phyloP scores from a whole-genome alignment of 2,329 filamentous ascomycete species.

The Calonectria multiphialidica region DNA sequence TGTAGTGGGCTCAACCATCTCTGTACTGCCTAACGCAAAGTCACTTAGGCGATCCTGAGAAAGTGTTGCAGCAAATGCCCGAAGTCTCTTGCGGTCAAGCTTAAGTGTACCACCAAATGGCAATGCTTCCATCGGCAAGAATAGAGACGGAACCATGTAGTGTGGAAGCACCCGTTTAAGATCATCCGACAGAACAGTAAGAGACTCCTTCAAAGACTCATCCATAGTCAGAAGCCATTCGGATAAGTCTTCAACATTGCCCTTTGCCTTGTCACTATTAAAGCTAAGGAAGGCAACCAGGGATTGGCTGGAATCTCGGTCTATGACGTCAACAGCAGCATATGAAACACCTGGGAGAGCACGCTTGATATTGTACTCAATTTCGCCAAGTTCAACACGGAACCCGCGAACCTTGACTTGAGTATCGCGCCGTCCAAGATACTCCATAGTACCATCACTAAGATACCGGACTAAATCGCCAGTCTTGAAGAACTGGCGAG shows the following conservation, averaged over 20 bases:
- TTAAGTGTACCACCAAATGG: conserved; percentile 34
- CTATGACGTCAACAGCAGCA: conserved; percentile 27
- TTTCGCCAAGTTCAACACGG: conserved; percentile 45
- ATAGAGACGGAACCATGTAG: conserved; percentile 30
- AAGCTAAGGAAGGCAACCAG: conserved; percentile 12
- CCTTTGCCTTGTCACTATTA: not conserved
- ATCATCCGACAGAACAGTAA: not conserved
- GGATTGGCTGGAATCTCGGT: conserved; percentile 5
- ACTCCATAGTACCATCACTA: conserved; percentile 41
- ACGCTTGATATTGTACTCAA: conserved; percentile 37
- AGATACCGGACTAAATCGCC: conserved; percentile 43
- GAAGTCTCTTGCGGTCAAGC: conserved; percentile 29
- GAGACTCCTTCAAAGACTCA: not conserved
- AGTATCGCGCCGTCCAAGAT: conserved; percentile 43
- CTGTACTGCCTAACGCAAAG: not conserved
- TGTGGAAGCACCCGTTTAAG: conserved; percentile 26
- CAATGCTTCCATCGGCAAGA: conserved; percentile 23
- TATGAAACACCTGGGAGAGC: conserved; percentile 27
- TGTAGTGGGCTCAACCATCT: not conserved
- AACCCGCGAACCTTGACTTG: conserved; percentile 48
- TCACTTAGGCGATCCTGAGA: not conserved
- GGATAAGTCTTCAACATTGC: not conserved
- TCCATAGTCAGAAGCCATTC: not conserved
- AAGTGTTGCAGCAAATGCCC: not conserved
- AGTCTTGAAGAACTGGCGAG: conserved; percentile 48